These are phyloP conservation scores for Thermothelomyces thermophilus DNA, from an alignment of 2,329 filamentous ascomycete species.

Conservation along the genomic window DNA sequence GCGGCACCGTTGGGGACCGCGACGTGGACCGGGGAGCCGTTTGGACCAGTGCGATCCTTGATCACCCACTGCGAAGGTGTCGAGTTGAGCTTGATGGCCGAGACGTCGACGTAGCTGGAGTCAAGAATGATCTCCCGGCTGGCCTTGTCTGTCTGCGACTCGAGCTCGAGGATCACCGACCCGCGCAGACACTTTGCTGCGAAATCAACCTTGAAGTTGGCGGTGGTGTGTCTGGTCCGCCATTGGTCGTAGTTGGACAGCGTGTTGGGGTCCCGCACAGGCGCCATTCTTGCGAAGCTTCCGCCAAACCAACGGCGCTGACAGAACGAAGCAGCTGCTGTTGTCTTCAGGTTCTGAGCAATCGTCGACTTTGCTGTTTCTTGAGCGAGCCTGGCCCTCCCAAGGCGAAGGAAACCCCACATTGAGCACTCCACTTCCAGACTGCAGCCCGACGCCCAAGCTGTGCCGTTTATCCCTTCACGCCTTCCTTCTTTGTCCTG, in stretches of 20 bases:
- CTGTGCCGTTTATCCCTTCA: slow-evolving; percentile 12
- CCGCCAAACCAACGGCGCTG: slow-evolving; percentile 21
- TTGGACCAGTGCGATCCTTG: slow-evolving; percentile 63
- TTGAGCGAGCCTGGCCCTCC: slow-evolving; percentile 20
- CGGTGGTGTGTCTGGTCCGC: slow-evolving; percentile 75
- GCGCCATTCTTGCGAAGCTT: slow-evolving; percentile 24
- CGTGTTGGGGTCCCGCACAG: slow-evolving; percentile 75
- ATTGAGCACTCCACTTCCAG: slow-evolving; percentile 19
- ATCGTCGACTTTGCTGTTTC: slow-evolving; percentile 15
- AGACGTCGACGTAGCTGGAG: slow-evolving; percentile 74
- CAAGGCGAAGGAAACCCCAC: slow-evolving; percentile 23
- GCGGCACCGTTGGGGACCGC: slow-evolving; percentile 48
- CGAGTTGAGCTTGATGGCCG: slow-evolving; percentile 63
- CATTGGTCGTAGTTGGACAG: slow-evolving; percentile 87
- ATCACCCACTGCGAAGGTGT: slow-evolving; percentile 61
- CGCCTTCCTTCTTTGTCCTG: slow-evolving; percentile 24
- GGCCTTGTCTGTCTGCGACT: slow-evolving; percentile 66
- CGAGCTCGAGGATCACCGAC: slow-evolving; percentile 67
- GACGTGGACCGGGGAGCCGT: slow-evolving; percentile 64
- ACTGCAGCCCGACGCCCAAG: slow-evolving; percentile 12
- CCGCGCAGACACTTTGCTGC: slow-evolving; percentile 69
- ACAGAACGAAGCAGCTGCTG: slow-evolving; percentile 3
- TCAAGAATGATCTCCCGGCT: slow-evolving; percentile 78
- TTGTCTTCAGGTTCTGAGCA: slow-evolving; percentile 11
- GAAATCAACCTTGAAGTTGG: slow-evolving; percentile 79